Evolutionary conservation across 495 filamentous ascomycete genomes (phyloP).

Genomic region (Delitschia confertaspora): DNA sequence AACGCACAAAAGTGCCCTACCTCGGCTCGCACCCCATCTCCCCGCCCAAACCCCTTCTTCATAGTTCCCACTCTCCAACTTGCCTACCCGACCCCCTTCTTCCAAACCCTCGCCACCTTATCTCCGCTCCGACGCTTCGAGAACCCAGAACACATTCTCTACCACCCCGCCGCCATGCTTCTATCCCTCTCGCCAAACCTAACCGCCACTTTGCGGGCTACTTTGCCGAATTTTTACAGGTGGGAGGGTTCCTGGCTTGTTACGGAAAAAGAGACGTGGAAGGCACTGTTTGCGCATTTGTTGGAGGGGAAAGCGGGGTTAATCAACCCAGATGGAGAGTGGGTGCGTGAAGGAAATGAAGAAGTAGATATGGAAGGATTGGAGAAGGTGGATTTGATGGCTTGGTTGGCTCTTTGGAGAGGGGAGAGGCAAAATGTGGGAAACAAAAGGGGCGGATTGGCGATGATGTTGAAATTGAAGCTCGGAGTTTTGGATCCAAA

Average conservation of each 20-base stretch:
- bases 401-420: no score
- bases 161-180: background rate
- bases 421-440: background rate
- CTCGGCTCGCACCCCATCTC: background rate
- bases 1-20: background rate
- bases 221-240: no score
- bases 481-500: background rate
- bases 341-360: background rate
- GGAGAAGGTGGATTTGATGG: background rate
- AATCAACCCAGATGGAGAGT: background rate
- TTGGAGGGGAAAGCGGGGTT: background rate
- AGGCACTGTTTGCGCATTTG: background rate
- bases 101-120: constrained; percentile 22
- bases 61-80: constrained; percentile 7
- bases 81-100: constrained; percentile 7
- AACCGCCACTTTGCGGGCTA: background rate
- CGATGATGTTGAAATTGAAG: background rate
- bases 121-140: constrained; percentile 34
- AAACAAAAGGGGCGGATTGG: background rate
- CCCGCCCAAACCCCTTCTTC: constrained; percentile 1
- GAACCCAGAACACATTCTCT: constrained; percentile 17
- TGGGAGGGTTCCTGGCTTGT: no score
- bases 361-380: background rate
- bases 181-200: background rate
- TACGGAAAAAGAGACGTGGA: background rate